Base-by-base conservation (phyloP, 371 early-diverging fungal species). In the Rhizopus arrhizus region DNA sequence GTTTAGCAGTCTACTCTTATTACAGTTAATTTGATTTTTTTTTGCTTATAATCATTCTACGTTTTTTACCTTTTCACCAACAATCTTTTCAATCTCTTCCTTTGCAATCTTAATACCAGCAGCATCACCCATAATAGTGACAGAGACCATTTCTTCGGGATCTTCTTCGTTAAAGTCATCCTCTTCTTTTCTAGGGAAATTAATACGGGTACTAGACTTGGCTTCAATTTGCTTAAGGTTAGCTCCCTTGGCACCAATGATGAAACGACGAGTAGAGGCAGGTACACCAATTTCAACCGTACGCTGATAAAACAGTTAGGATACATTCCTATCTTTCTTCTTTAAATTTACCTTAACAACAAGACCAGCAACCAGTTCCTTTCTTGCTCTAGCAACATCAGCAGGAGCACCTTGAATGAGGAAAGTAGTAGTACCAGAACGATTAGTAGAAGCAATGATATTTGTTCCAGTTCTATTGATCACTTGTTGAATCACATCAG, bases 391-490 rank as follows among this genome's bases (percentile, higher is more conserved):
- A 58, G 87, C 84, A 11, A 95, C 93, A 51, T 84, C 85, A 33
- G 88, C 87, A 22, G 88, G 76, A 41, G 85, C 82, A 53, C 97
- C 96, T 68, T 87, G 87, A 72, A 97, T 87, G 43, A 95, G 69
- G 61, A 93, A 92, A 33, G 93, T 94, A 38, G 90, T 84, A n/a
- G 89, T 88, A 28, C 89, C 86, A 47, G 83, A 83, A 35, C 84
- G 80, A 77, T 91, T 89, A 51, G 89, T 89, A 42, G 95, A 92
- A 22, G 90, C 85, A 56, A 96, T 95, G 62, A 96, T 94, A 28
- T 84, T 81, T n/a, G 95, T 92, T 41, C 85, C 82, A 4, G 89
- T 88, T 54, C 83, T 76, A 53, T 77, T 67, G 75, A 83, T 89
- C 53, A 92, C 89, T 52, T 82, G 74, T 70, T 88, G 89, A 70